phyloP scores from a whole-genome alignment of 2,329 filamentous ascomycete species.

The Cylindrodendrum hubeiense region DNA sequence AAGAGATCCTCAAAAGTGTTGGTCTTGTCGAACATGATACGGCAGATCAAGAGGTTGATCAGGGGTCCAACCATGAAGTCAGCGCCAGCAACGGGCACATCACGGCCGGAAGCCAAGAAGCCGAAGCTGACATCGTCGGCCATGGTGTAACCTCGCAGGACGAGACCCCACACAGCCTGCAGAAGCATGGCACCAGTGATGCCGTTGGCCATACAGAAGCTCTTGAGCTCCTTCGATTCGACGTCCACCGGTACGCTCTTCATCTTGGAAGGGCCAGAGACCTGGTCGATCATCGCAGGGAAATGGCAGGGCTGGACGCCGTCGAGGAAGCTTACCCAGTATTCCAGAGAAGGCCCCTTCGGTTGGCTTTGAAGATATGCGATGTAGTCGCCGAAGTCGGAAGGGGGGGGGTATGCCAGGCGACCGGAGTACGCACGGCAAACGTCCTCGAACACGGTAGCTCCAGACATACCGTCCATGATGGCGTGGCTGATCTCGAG shows the following conservation, averaged over 20 bases:
- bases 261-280: constrained; percentile 6
- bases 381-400: constrained; percentile 19
- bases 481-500: constrained; percentile 40
- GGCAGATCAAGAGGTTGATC: constrained; percentile 37
- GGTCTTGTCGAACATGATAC: constrained; percentile 16
- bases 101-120: constrained; percentile 14
- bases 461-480: constrained; percentile 40
- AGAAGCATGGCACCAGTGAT: constrained; percentile 11
- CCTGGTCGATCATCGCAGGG: constrained; percentile 11
- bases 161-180: constrained; percentile 16
- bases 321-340: constrained; percentile 14
- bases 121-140: constrained; percentile 17
- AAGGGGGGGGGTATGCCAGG: neutral
- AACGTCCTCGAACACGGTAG: constrained; percentile 11
- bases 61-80: constrained; percentile 40
- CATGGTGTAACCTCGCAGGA: constrained; percentile 11
- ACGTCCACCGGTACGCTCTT: constrained; percentile 13
- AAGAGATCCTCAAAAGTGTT: constrained; percentile 47
- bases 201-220: constrained; percentile 16
- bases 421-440: constrained; percentile 15
- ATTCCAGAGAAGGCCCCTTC: constrained; percentile 13
- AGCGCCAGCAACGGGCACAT: constrained; percentile 32
- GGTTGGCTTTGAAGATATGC: constrained; percentile 19
- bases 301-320: constrained; percentile 16
- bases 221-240: constrained; percentile 3